Evolutionary conservation across 2,329 filamentous ascomycete species (phyloP), one percentile per base, ranked within the genome.

Genomic region (Hawksworthiomyces lignivorus): DNA sequence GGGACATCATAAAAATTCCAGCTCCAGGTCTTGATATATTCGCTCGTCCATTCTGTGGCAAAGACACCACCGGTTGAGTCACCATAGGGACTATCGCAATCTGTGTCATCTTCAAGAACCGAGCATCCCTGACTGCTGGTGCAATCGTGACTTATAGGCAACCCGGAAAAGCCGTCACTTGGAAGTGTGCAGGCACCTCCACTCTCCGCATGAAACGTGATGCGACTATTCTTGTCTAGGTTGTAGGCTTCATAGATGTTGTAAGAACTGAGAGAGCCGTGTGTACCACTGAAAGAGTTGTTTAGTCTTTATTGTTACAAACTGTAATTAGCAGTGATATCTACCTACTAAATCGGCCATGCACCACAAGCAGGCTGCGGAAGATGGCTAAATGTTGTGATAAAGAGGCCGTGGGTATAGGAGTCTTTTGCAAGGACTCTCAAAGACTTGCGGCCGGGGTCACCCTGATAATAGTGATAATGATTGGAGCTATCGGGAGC

Each of bases 351-450:
- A 62, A 82, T 80, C 4, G 84, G 84, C 84, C 84, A 88, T 7
- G 74, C 69, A 38, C 84, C 83, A 52, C 84, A 87, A 32, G 69
- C 64, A 9, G 72, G 69, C 42, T 65, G 68, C 22, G 84, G 83
- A 63, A 88, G 78, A 53, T 87, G 82, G 12, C 64, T 68, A 49
- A 87, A 75, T 54, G 86, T 78, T 33, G 81, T 67, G 32, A 88
- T 75, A 53, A 87, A 73, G 21, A 87, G 73, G 20, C 80, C 83
- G 44, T 77, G 69, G 48, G 69, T 75, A 63, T 82, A 88, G 7
- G 61, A 56, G 36, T 70, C 68, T 44, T 70, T 78, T 56, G 80
- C 84, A 47, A 77, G 73, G 14, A 88, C 57, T 28, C 84, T 72
- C 22, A 88, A 75, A 50, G 79, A 84, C 48, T 61, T 62, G 17